Base-by-base conservation (phyloP, 768 basidiomycete species). In the Phaeotremella fagi region DNA sequence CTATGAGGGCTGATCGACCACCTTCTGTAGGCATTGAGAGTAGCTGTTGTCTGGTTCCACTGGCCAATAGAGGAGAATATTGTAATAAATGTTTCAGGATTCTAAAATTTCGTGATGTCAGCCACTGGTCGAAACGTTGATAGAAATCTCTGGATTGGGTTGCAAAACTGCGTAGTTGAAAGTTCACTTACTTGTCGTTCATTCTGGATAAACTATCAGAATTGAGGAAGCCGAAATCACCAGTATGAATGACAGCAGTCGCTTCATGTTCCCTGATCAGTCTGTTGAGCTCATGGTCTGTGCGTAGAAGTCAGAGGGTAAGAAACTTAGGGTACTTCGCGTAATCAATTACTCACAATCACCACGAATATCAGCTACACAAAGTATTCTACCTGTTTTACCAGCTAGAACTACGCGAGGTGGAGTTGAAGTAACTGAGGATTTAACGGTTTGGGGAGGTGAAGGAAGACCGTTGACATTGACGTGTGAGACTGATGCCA, bases 151-250 rank as follows among this genome's bases (percentile, higher is more conserved):
- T 11, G 12, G 4, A 2, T 15, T 12, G 25, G 35, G 15, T 26
- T 25, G n/a, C 14, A 47, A 2, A 18, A 26, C 15, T 25, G 20
- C 15, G 15, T 22, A 51, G 37, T 29, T 27, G 29, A 7, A 16
- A 16, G 27, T 29, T 12, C 5, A 65, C 76, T 63, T 50, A 79
- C 78, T 89, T 83, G 81, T 98, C 92, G 68, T 87, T 88, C 77
- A 99, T 95, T 63, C 89, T 80, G 16, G 88, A 85, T 46, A 94
- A 79, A 72, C 88, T 90, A 59, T 71, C 63, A 80, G 58, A 61
- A 85, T 88, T 90, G 75, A 94, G 95, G 78, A 99, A 95, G 54
- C 95, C 95, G 83, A 98, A 98, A 78, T 99, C 95, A 48, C 95
- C 95, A 0, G 92, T 94, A 73, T 98, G 94, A 54, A 99, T 88